phyloP scores from a whole-genome alignment of 192 early-diverging fungal genomes.

The Coemansia sp. region DNA sequence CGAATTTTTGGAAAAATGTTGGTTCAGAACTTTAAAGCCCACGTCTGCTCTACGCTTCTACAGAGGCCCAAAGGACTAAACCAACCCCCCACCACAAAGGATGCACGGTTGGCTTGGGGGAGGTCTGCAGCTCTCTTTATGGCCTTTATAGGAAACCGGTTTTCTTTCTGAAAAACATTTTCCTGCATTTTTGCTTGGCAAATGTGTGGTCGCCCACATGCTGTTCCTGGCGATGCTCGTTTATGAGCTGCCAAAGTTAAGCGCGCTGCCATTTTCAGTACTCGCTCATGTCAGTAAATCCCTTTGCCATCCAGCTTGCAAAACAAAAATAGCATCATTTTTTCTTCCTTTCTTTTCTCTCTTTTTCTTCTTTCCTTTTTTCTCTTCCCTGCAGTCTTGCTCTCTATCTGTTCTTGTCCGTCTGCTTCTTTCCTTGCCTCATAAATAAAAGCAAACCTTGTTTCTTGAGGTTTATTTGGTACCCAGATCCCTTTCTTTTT shows the following conservation, averaged over 20 bases:
- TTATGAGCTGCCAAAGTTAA: not conserved
- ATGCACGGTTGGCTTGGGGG: no score
- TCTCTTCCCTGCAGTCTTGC: slow-evolving; percentile 9
- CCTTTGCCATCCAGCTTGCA: not conserved
- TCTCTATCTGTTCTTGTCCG: slow-evolving; percentile 12
- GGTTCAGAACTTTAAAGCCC: no score
- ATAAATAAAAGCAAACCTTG: slow-evolving; percentile 5
- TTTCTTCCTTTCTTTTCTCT: slow-evolving; percentile 17
- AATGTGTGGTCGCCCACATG: not conserved
- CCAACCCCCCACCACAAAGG: no score
- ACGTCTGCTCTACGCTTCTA: no score
- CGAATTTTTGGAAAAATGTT: no score
- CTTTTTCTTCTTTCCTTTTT: slow-evolving; percentile 17
- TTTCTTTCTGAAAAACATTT: slow-evolving; percentile 14
- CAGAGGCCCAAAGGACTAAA: no score
- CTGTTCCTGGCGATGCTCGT: slow-evolving; percentile 4
- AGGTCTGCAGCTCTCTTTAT: no score
- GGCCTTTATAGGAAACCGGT: not conserved
- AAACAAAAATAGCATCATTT: slow-evolving; percentile 1
- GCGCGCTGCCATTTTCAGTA: not conserved
- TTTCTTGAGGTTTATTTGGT: not conserved
- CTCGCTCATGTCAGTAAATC: not conserved
- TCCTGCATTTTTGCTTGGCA: slow-evolving; percentile 7
- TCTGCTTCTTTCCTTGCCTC: slow-evolving; percentile 7
- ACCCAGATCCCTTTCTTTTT: not conserved